Base-by-base conservation (phyloP, 1,139 yeast genomes). In the Saccharomycopsis hybrid region DNA sequence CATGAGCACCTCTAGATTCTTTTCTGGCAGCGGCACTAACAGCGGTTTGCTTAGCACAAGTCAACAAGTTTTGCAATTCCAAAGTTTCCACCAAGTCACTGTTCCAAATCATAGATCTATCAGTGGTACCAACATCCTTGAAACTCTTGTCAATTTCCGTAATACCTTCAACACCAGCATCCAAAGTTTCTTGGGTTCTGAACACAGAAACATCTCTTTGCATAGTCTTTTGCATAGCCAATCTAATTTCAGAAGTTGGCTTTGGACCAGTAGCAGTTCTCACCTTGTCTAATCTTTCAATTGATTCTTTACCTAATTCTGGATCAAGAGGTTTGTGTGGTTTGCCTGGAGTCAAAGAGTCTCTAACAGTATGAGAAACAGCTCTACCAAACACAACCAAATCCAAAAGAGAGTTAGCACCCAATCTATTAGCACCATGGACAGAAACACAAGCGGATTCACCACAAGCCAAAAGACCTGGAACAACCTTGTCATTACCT, bases 1-100 rank as follows among this genome's bases (percentile, higher is more conserved):
- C 97, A 65, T 92, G 98, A 49, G 98, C 98, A 75, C 98, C 98
- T 78, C 98, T 88, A 46, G 97, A 89, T 75, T 92, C 98, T 65
- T 75, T 84, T 78, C 98, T 87, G 53, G 89, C 95, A 56, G 94
- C 90, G 49, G 98, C 98, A 55, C 96, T 82, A 59, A 73, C 74
- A 44, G 97, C 97, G 51, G 97, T 90, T 76, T 92, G 98, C 60
- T 86, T 82, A 56, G 98, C 98, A 77, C 97, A 89, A 51, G 98
- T 90, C 66, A 92, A 77, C 76, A 92, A 78, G 82, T 92, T 92
- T 72, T 90, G 97, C 68, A 92, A 78, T 72, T 92, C 98, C 63
- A 92, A 77, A 52, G 97, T 87, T 75, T 92, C 98, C 53, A 90
- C 95, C 67, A 92, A 76, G 67, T 92, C 98, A 51, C 95, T 82